Evolutionary conservation across 1,284 basidiomycete genomes (phyloP).

Genomic region (Moesziomyces antarcticus): DNA sequence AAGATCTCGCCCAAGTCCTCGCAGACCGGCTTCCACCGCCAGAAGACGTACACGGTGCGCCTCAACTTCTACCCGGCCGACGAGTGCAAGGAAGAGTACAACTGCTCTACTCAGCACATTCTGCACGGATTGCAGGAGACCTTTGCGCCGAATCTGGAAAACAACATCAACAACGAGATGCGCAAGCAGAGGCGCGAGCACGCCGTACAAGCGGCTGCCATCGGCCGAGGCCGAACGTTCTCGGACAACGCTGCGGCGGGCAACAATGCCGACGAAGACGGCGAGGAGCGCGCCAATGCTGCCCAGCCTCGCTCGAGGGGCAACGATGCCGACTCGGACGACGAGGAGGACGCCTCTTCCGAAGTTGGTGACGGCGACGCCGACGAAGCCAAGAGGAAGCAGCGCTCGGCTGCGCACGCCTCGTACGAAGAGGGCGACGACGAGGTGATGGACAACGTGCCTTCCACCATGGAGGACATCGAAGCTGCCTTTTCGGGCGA

Average conservation of each 20-base stretch:
- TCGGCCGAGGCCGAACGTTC: slow-evolving; percentile 78
- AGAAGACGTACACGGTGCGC: slow-evolving; percentile 83
- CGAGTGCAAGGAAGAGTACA: slow-evolving; percentile 88
- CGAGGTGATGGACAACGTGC: slow-evolving; percentile 46
- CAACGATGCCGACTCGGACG: slow-evolving; percentile 56
- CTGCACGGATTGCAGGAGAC: slow-evolving; percentile 78
- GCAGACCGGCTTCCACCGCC: slow-evolving; percentile 72
- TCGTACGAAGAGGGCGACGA: slow-evolving; percentile 75
- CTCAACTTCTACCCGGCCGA: slow-evolving; percentile 86
- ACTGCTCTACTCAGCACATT: slow-evolving; percentile 80
- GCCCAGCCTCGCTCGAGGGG: slow-evolving; percentile 22
- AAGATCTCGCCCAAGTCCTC: slow-evolving; percentile 77
- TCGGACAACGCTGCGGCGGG: slow-evolving; percentile 69
- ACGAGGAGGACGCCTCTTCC: slow-evolving; percentile 48
- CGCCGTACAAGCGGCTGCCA: slow-evolving; percentile 80
- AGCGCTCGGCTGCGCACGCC: slow-evolving; percentile 76
- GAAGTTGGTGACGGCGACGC: slow-evolving; percentile 78
- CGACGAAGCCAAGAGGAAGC: slow-evolving; percentile 75
- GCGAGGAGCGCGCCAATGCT: slow-evolving; percentile 73
- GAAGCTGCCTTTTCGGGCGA: slow-evolving; percentile 74
- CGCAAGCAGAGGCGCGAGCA: slow-evolving; percentile 85
- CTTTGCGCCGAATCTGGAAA: slow-evolving; percentile 86
- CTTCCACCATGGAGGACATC: slow-evolving; percentile 72
- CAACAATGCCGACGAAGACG: slow-evolving; percentile 67
- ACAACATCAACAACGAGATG: slow-evolving; percentile 87